Evolutionary conservation across 768 basidiomycete species (phyloP).

Genomic region (Lanmaoa rubissima): DNA sequence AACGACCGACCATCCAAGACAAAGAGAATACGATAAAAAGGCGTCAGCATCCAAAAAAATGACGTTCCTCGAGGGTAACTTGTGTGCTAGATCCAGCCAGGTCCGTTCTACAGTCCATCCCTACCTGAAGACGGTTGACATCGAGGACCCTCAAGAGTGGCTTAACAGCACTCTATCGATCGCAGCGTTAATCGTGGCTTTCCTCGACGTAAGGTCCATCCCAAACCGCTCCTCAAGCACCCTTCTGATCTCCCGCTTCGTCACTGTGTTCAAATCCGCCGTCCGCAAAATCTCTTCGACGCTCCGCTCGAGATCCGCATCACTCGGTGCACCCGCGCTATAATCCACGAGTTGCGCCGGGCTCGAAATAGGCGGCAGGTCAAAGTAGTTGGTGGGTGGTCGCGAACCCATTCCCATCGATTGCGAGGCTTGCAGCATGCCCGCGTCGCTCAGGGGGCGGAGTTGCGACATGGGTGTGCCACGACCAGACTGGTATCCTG

Average conservation of each 20-base stretch:
- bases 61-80: conserved; percentile 9
- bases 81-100: conserved; percentile 20
- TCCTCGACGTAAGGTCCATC: conserved; percentile 69
- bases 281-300: conserved; percentile 70
- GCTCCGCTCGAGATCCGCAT: conserved; percentile 69
- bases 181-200: conserved; percentile 70
- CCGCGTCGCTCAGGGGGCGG: conserved; percentile 33
- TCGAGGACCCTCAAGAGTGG: conserved; percentile 31
- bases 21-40: conserved; percentile 3
- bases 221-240: conserved; percentile 82
- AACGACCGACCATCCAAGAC: conserved; percentile 7
- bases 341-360: conserved; percentile 49
- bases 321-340: conserved; percentile 50
- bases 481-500: conserved; percentile 75
- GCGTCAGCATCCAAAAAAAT: conserved; percentile 16
- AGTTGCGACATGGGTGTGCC: conserved; percentile 61
- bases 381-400: conserved; percentile 75
- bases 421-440: conserved; percentile 56
- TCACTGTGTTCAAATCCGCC: conserved; percentile 87
- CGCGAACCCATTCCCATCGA: conserved; percentile 64
- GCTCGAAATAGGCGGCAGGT: conserved; percentile 52
- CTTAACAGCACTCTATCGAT: conserved; percentile 71
- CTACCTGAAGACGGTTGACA: neutral
- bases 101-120: conserved; percentile 21
- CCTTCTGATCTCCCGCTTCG: conserved; percentile 87